Conservation (phyloP, 164 flowering plant genomes). For the Magnolia kwangsiensis region DNA sequence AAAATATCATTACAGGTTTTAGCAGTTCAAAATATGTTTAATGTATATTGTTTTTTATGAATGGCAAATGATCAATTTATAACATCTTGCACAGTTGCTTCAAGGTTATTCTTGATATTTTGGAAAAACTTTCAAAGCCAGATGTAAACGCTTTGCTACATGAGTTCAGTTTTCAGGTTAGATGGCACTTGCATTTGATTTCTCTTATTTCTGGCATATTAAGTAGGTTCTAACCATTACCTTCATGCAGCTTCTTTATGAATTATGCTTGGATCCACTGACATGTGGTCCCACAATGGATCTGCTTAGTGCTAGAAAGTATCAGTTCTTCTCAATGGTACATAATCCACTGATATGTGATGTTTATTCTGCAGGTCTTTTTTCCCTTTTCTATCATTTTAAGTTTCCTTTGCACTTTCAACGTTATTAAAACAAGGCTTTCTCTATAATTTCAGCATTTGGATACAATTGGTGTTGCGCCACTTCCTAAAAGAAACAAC, state of each 20-base stretch:
- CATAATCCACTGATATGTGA: neutral
- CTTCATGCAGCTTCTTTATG: conserved; percentile 75
- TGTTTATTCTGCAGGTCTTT: conserved; percentile 2
- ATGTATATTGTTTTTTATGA: neutral
- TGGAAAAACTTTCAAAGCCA: conserved; percentile 77
- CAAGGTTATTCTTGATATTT: conserved; percentile 87
- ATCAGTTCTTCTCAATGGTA: conserved; percentile 89
- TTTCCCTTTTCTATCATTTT: neutral
- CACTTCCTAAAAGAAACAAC: conserved; percentile 83
- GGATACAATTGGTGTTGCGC: conserved; percentile 68
- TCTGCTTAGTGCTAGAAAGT: conserved; percentile 66
- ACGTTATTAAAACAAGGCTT: neutral
- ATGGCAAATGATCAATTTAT: neutral
- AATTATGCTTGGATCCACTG: conserved; percentile 83
- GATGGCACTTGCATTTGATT: conserved; percentile 9
- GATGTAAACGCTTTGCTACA: conserved; percentile 81
- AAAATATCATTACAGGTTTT: conserved; percentile 90
- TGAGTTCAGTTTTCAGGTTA: conserved; percentile 94
- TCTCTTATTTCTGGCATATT: neutral
- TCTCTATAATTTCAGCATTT: conserved; percentile 56
- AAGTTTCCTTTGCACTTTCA: neutral
- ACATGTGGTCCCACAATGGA: conserved; percentile 81
- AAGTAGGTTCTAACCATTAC: conserved; percentile 10
- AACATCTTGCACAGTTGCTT: conserved; percentile 61
- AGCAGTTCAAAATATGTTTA: conserved; percentile 3